Percentiles rank a stretch among this genome's conserved stretches.
phyloP scores from a whole-genome alignment of 768 basidiomycete genomes.

The Phylloporus sp. region DNA sequence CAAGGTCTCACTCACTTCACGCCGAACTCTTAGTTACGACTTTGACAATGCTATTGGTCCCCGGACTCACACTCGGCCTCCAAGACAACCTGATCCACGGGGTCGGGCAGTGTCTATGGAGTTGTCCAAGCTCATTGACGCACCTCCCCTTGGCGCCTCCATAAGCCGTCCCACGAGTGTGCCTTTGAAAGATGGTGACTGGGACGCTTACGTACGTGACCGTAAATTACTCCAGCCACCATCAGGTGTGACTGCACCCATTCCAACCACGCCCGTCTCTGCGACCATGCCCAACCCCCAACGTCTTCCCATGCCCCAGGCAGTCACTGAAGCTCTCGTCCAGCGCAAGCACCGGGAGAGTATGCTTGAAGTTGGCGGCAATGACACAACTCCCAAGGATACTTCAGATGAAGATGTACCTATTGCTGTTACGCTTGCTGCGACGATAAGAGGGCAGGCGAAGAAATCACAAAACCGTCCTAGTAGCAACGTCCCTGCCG shows the following conservation, averaged over 20 bases:
- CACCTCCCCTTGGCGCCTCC: slow-evolving; percentile 45
- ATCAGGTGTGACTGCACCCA: slow-evolving; percentile 74
- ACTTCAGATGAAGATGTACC: slow-evolving; percentile 34
- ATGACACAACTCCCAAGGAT: slow-evolving; percentile 31
- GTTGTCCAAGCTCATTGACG: slow-evolving; percentile 44
- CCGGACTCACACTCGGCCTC: slow-evolving; percentile 63
- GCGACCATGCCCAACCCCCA: slow-evolving; percentile 32
- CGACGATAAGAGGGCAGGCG: slow-evolving; percentile 5
- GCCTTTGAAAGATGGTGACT: slow-evolving; percentile 71
- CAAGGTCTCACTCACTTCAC: slow-evolving; percentile 61
- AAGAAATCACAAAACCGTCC: slow-evolving; percentile 20
- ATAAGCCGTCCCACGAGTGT: slow-evolving; percentile 69
- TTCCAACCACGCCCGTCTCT: slow-evolving; percentile 52
- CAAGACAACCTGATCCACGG: slow-evolving; percentile 65
- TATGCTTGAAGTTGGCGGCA: slow-evolving; percentile 46
- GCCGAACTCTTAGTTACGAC: slow-evolving; percentile 66
- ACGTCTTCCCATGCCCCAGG: slow-evolving; percentile 58
- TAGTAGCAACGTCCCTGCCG: slow-evolving; percentile 24
- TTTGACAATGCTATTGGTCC: slow-evolving; percentile 49
- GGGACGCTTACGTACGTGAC: slow-evolving; percentile 84
- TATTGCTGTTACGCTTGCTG: slow-evolving; percentile 24
- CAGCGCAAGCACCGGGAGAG: slow-evolving; percentile 71
- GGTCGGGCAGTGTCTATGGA: slow-evolving; percentile 73
- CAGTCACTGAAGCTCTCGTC: slow-evolving; percentile 71
- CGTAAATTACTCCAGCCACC: slow-evolving; percentile 84